Evolutionary conservation across 306 rosid genomes (phyloP), one percentile per base, ranked within the genome.

Genomic region (Comarum palustre): DNA sequence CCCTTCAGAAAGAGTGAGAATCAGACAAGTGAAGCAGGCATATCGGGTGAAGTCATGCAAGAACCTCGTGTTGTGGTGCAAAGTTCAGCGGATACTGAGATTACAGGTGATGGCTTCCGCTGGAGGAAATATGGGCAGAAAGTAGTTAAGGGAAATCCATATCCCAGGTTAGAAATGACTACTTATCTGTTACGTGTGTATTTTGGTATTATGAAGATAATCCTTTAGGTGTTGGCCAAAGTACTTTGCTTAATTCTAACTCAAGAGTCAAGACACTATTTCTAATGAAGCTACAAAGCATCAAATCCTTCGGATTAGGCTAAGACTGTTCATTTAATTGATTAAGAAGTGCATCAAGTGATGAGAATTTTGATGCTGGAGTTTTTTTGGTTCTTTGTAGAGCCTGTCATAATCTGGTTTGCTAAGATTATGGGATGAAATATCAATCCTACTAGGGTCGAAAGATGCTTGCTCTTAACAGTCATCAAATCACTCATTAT

Each of bases 111-210:
- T 75, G 96, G 97, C 57, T 87, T 88, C 76, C 97, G 96, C 72
- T 94, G 99, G 99, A 91, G 97, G 82, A 94, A 94, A 86, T 94
- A 94, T 78, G 99, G 99, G 9, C 97, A 94, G 88, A 94, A 94
- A 69, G 92, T 94, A 80, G 97, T 91, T 25, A 89, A 91, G 86
- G 97, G 97, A 19, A 94, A 88, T 84, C 91, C 96, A 80, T 83
- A 85, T 80, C 96, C 96, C 81, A 88, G 97, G 96, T 91, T 74
- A 27, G 72, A 72, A 57, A 41, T 52, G 1, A 20, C 15, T 20
- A 3, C 59, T 8, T 20, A 52, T 52, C 14, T 9, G 8, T 50
- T 69, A 25, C 3, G 15, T 51, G 1, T 16, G 25, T 17, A 3
- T 41, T 34, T 24, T 17, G 24, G 15, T 17, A 34, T 7, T 34